Percentiles rank a stretch among this genome's conserved stretches.
Evolutionary conservation across 2,329 filamentous ascomycete genomes (phyloP).

Genomic region (Epichloe brachyelytri): DNA sequence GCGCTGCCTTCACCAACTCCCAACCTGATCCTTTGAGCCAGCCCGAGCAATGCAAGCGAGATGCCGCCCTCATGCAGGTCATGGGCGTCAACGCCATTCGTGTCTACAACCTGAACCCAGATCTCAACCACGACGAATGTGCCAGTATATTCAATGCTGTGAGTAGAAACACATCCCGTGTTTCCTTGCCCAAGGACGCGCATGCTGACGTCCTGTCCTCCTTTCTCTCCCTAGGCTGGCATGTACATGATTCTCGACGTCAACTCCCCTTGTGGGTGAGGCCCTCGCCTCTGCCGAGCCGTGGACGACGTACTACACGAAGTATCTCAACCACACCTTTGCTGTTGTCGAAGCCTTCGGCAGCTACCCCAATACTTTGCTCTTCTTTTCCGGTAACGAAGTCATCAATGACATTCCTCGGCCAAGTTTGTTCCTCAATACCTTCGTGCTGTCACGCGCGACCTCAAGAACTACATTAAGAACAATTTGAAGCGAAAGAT

Average conservation of each 20-base stretch:
- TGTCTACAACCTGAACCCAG: conserved; percentile 55
- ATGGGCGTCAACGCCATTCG: conserved; percentile 55
- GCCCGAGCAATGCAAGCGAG: conserved; percentile 43
- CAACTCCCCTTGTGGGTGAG: conserved; percentile 47
- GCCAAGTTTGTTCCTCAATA: conserved; percentile 55
- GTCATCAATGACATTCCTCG: conserved; percentile 55
- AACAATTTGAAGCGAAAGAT: conserved; percentile 55
- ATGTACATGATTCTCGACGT: conserved; percentile 60
- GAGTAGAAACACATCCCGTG: conserved; percentile 8
- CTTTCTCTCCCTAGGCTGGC: conserved; percentile 31
- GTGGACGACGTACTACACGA: conserved; percentile 45
- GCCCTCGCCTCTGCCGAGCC: conserved; percentile 41
- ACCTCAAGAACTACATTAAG: conserved; percentile 71
- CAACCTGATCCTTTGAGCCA: conserved; percentile 49
- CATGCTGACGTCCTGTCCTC: not conserved
- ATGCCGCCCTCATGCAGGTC: conserved; percentile 52
- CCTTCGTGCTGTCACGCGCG: conserved; percentile 60
- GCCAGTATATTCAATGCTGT: conserved; percentile 54
- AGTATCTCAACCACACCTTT: conserved; percentile 54
- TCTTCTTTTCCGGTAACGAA: conserved; percentile 70
- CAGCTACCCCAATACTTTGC: conserved; percentile 53
- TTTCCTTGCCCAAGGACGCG: not conserved
- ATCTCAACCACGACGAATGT: conserved; percentile 54
- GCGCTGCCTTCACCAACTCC: conserved; percentile 41
- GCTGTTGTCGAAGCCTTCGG: conserved; percentile 55